phyloP scores from a whole-genome alignment of 495 filamentous ascomycete genomes.

The Aspergillus bertholletiae region DNA sequence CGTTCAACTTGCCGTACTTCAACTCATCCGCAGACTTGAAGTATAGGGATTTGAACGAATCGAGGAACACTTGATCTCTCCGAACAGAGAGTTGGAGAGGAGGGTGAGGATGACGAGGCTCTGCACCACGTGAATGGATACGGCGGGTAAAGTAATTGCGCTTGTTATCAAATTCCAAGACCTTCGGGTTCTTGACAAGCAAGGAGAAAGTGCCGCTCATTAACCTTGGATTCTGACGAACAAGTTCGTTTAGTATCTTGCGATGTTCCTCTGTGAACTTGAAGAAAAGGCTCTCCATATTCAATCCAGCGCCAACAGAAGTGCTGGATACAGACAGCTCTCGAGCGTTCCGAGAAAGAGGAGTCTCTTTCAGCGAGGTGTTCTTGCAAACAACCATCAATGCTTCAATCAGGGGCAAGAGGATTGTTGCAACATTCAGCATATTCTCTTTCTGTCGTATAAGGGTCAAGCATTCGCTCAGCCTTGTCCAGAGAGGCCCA shows the following conservation, averaged over 20 bases:
- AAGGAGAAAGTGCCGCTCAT: slow-evolving; percentile 98
- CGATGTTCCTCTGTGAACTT: slow-evolving; percentile 97
- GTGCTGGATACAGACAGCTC: slow-evolving; percentile 73
- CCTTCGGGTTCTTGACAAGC: slow-evolving; percentile 97
- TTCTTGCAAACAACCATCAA: slow-evolving; percentile 99
- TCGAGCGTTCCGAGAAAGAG: slow-evolving; percentile 54
- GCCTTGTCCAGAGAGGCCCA: slow-evolving; percentile 81
- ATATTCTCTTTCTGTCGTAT: slow-evolving; percentile 91
- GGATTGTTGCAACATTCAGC: slow-evolving; percentile 93
- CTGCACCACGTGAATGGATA: slow-evolving; percentile 70
- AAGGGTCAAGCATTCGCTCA: slow-evolving; percentile 85
- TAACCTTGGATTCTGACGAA: slow-evolving; percentile 91
- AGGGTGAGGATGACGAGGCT: slow-evolving; percentile 63
- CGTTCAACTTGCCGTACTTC: slow-evolving; percentile 97
- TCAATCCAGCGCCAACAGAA: slow-evolving; percentile 63
- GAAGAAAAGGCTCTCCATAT: slow-evolving; percentile 92
- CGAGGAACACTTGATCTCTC: slow-evolving; percentile 94
- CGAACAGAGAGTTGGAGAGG: slow-evolving; percentile 86
- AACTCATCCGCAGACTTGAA: slow-evolving; percentile 94
- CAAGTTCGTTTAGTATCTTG: slow-evolving; percentile 96
- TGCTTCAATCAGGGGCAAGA: slow-evolving; percentile 89
- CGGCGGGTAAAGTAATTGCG: slow-evolving; percentile 97
- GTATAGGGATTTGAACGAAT: slow-evolving; percentile 94
- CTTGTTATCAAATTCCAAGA: slow-evolving; percentile 99
- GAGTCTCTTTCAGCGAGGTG: slow-evolving; percentile 71